Evolutionary conservation across 2,329 filamentous ascomycete species (phyloP), one percentile per base, ranked within the genome.

Genomic region (Acephala macrosclerotiorum): DNA sequence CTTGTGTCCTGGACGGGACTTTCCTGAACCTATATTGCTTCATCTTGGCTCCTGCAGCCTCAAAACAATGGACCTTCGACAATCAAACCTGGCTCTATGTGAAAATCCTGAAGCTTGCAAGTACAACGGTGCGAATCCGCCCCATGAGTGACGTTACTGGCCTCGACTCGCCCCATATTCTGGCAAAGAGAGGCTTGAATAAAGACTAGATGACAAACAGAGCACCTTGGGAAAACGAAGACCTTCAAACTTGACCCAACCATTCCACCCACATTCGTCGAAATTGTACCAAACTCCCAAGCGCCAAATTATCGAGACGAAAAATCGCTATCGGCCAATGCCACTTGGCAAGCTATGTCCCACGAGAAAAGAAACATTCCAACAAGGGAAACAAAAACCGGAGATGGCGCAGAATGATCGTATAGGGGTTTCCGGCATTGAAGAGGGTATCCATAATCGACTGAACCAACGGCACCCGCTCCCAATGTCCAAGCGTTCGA

Each of bases 361-460:
- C 26, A 7, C 3, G 3, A 1, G 14, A 14, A 14, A 26, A 53
- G 11, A 14, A 53, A 11, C 12, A 53, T 14, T 6, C n/a, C 4
- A 49, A 25, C n/a, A 22, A 8, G 45, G 25, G 12, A 9, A 6
- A 49, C 2, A 49, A 22, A 8, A n/a, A 49, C n/a, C 20, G 7
- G n/a, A 22, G n/a, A n/a, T 49, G 20, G 2, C 7, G 20, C 4
- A 49, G 18, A 25, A 22, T 25, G 4, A 25, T 11, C 9, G n/a
- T 49, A 8, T 49, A n/a, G 4, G n/a, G n/a, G 20, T 14, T 2
- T 29, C 25, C 12, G 49, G 18, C 26, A 53, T 53, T 33, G 25
- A 53, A 53, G 47, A 51, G 47, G 47, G 20, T 49, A 22, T 49
- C 25, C 25, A 26, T 51, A 51, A 33, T 33, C 9, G 47, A 51